Conservation (phyloP, 1,284 basidiomycete species). For the Agaricales sp. region DNA sequence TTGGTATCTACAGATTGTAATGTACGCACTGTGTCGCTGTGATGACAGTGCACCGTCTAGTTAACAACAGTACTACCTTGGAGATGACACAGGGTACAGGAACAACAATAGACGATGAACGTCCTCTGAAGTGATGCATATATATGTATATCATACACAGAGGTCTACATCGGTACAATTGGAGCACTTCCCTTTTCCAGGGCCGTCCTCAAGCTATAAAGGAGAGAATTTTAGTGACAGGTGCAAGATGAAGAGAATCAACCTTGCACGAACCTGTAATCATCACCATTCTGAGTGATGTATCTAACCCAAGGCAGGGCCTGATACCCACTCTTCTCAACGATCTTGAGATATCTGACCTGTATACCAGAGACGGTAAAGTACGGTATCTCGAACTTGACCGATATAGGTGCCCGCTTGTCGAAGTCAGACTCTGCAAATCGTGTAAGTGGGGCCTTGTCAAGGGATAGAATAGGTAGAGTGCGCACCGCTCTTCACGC, state of each 20-base stretch:
- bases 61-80: no score
- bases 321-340: slow-evolving; percentile 97
- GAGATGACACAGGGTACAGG: no score
- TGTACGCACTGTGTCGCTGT: no score
- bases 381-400: slow-evolving; percentile 98
- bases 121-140: no score
- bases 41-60: no score
- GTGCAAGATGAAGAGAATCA: neutral
- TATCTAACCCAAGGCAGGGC: slow-evolving; percentile 88
- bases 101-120: no score
- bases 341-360: slow-evolving; percentile 94
- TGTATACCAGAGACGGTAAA: slow-evolving; percentile 97
- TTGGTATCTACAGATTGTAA: no score
- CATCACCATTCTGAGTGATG: slow-evolving; percentile 94
- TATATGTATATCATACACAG: no score
- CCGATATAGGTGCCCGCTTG: slow-evolving; percentile 88
- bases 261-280: slow-evolving; percentile 61
- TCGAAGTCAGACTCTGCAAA: slow-evolving; percentile 72
- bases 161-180: slow-evolving; percentile 5
- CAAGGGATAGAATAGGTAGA: neutral
- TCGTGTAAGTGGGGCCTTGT: neutral
- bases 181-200: slow-evolving; percentile 12
- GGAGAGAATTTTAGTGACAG: neutral
- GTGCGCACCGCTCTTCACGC: slow-evolving; percentile 70
- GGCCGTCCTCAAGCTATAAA: slow-evolving; percentile 10